Base-by-base conservation (phyloP, 2,329 filamentous ascomycete genomes). In the Cladosporium sp. region DNA sequence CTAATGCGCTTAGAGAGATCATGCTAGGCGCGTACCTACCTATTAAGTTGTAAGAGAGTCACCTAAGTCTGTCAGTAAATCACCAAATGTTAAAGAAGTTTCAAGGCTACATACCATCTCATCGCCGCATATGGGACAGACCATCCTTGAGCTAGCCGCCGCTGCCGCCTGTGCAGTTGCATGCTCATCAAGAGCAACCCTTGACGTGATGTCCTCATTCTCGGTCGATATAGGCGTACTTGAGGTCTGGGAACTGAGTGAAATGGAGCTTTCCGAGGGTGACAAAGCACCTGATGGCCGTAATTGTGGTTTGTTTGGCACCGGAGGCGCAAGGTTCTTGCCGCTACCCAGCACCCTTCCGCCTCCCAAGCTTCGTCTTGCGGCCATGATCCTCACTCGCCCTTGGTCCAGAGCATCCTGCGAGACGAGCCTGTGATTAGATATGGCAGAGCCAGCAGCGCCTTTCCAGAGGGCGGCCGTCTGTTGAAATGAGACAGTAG, bases 41-140 rank as follows among this genome's bases (percentile, higher is more conserved):
- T 83, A 66, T 98, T 97, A 35, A 98, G 75, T 72, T 98, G 93
- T 33, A 98, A 74, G 42, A 98, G 73, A 12, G 93, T 97, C 63
- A 97, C 78, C 88, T 94, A 62, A 27, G 50, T 4, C 12, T 19
- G 55, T 68, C 58, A 68, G 67, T 53, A 18, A 35, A 43, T 9
- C 12, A 12, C 2, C 18, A n/a, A 16, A 11, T 27, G 7, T 15
- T 19, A 6, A 22, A 15, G 6, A 7, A 8, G 3, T 30, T 15
- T 3, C n/a, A 19, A 11, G 7, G 35, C 13, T 15, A 43, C 33
- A 35, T 73, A 93, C 90, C 93, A 98, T 98, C 69, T 96, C 91
- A 72, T 97, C 94, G 60, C 84, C 90, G 70, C 93, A 98, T 65
- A 98, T 98, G n/a, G 93, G 93, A 68, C 93, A 98, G 49, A 92